Conservation (phyloP, 371 early-diverging fungal genomes). For the Zychaea mexicana region DNA sequence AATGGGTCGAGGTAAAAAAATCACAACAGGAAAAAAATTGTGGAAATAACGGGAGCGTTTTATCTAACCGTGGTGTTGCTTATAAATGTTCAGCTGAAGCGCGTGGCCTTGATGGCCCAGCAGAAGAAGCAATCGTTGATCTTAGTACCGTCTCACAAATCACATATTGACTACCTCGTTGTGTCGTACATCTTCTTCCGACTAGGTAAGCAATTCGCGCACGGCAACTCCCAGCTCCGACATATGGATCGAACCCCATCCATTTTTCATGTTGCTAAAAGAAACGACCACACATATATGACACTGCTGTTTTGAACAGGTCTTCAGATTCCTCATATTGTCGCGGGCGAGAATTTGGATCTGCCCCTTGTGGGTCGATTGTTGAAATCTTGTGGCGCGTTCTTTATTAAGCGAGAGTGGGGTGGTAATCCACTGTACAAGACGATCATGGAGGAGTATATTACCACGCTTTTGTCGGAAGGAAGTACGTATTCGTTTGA, state of each 20-base stretch:
- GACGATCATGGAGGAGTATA: constrained; percentile 75
- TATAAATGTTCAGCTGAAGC: constrained; percentile 49
- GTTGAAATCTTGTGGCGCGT: constrained; percentile 75
- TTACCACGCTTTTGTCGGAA: constrained; percentile 53
- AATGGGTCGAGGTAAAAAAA: constrained; percentile 70
- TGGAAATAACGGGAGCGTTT: neutral
- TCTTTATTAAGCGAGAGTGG: constrained; percentile 85
- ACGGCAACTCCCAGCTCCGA: neutral
- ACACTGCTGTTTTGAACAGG: constrained; percentile 16
- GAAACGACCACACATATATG: neutral
- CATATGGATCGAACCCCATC: no score
- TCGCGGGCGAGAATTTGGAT: constrained; percentile 90
- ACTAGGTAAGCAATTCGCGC: constrained; percentile 41
- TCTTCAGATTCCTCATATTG: constrained; percentile 86
- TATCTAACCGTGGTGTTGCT: neutral
- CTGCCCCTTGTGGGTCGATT: constrained; percentile 77
- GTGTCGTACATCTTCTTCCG: constrained; percentile 84
- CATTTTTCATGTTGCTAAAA: neutral
- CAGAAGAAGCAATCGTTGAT: constrained; percentile 76
- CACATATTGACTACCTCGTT: constrained; percentile 90
- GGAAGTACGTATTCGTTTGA: constrained; percentile 34
- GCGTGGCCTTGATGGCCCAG: constrained; percentile 67
- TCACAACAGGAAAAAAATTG: neutral
- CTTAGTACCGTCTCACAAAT: constrained; percentile 87
- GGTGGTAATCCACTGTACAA: constrained; percentile 78